Evolutionary conservation across 768 basidiomycete genomes (phyloP), one percentile per base, ranked within the genome.

Genomic region (Dentipellis fragilis): DNA sequence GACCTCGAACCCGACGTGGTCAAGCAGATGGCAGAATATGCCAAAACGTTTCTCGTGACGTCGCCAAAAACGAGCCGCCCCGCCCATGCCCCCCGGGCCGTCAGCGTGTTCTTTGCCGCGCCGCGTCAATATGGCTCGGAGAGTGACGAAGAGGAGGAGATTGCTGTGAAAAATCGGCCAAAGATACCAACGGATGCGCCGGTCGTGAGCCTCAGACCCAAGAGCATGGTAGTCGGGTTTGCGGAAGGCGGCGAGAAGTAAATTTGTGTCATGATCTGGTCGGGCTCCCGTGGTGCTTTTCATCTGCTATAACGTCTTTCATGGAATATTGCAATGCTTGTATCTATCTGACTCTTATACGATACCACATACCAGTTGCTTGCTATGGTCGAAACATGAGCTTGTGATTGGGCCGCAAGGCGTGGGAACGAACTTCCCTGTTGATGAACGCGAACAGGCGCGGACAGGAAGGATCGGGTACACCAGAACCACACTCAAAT

Each of bases 1-100:
- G 85, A 87, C 40, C 70, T 96, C 52, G 81, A 89, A 61, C 72
- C 74, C 39, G 78, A 83, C 42, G 70, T 85, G 38, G 78, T 85
- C 42, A 71, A 71, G 51, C 71, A 74, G 21, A 72, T 93, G 35
- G 71, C 71, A 17, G 79, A 79, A 29, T 79, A 75, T 46, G 78
- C 78, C 1, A 68, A 73, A 42, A 67, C 73, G 10, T 72, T 89
- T 50, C 40, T 51, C 10, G 40, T 47, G 10, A n/a, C 73, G 0
- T 69, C 66, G 9, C 73, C 73, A 65, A 75, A 74, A 56, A 68
- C 54, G 5, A 38, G 34, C 19, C 47, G 46, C 12, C 9, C 55
- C 11, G 23, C 52, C n/a, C 52, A 45, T 23, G 48, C 49, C 12
- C 1, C 42, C 45, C 59, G 61, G 10, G 61, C 54, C 7, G 56